Conservation (phyloP, 257 asterid genomes). For the Craterostigma plantagineum region DNA sequence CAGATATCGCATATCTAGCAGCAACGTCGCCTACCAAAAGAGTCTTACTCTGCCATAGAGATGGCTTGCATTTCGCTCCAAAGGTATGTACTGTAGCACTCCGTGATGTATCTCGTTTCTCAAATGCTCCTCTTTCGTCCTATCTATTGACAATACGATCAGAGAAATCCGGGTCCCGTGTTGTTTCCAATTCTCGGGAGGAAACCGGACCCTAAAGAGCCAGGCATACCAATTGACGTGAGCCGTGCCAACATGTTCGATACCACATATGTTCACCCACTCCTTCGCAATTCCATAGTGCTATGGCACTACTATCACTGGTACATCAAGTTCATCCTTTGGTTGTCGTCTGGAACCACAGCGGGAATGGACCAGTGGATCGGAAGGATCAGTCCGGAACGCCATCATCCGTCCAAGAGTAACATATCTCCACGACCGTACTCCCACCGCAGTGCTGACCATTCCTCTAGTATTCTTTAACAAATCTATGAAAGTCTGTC, state of each 20-base stretch:
- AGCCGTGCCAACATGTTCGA: background rate
- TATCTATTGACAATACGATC: background rate
- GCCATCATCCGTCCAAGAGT: background rate
- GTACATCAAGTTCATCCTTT: background rate
- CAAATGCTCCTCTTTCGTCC: no score
- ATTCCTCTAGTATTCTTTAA: background rate
- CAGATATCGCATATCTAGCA: background rate
- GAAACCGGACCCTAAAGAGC: background rate
- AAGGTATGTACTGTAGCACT: no score
- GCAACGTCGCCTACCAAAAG: background rate
- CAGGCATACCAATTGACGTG: background rate
- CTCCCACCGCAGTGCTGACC: background rate
- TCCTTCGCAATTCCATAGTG: background rate
- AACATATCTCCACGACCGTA: no score
- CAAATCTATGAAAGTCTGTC: background rate
- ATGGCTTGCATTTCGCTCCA: background rate
- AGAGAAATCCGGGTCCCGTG: background rate
- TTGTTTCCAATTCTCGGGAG: background rate
- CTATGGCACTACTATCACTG: background rate
- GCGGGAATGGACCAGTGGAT: background rate
- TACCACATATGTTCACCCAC: background rate
- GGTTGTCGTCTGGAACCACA: background rate
- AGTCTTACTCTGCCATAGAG: background rate
- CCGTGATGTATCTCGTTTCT: no score
- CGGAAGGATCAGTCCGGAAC: background rate